Conservation (phyloP, 768 basidiomycete genomes). For the Leucosporidium scottii region DNA sequence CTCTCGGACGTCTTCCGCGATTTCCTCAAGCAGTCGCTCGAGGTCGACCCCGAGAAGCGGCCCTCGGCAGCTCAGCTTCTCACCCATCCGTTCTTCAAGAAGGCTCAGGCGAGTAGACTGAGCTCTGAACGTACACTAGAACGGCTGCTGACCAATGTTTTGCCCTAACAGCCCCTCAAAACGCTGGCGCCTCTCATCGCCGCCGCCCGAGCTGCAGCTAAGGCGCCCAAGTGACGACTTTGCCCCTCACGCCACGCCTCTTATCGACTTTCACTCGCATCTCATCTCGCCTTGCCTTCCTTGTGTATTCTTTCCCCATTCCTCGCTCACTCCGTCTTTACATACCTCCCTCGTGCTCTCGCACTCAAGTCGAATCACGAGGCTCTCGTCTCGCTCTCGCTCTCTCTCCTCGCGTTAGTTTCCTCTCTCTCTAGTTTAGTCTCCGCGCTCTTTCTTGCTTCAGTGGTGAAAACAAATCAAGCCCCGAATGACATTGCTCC, state of each 20-base stretch:
- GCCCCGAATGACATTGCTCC: too few relatives aligned
- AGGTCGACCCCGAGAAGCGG: conserved; percentile 90
- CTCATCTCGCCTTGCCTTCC: too few relatives aligned
- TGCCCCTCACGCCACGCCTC: neutral
- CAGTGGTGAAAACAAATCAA: too few relatives aligned
- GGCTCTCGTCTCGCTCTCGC: too few relatives aligned
- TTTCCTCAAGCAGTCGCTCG: conserved; percentile 77
- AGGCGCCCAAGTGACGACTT: conserved; percentile 1
- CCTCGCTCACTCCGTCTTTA: too few relatives aligned
- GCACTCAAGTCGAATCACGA: too few relatives aligned
- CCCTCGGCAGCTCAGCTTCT: conserved; percentile 76
- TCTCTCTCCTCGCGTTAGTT: too few relatives aligned
- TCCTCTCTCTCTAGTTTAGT: too few relatives aligned
- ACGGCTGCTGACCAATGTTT: neutral
- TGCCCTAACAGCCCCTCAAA: conserved; percentile 10
- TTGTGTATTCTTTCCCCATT: too few relatives aligned
- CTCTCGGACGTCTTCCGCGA: conserved; percentile 74
- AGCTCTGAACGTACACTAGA: neutral
- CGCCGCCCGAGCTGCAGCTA: conserved; percentile 12
- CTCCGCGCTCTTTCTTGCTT: too few relatives aligned
- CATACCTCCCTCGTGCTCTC: too few relatives aligned
- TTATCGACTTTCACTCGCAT: too few relatives aligned
- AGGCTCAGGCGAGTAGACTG: conserved; percentile 52
- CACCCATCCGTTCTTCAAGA: conserved; percentile 50
- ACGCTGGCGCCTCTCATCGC: conserved; percentile 25